Percentiles rank a stretch among this genome's conserved stretches.
These are phyloP conservation scores for Suhomyces kunorum DNA, from an alignment of 1,139 yeast species.

Conservation along the genomic window DNA sequence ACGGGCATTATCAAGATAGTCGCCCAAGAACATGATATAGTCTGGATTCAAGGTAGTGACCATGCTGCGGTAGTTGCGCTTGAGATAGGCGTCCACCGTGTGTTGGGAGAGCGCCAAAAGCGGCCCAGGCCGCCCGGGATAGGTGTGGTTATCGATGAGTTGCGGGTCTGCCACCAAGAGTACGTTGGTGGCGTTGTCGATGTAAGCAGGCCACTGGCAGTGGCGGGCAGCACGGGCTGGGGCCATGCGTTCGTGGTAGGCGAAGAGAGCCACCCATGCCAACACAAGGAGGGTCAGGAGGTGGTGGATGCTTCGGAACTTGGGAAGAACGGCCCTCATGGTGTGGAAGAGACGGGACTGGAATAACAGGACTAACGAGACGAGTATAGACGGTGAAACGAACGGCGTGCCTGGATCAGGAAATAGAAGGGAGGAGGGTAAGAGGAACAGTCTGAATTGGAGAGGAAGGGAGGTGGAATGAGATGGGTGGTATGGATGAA, in stretches of 20 bases:
- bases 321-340: conserved; percentile 17
- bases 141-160: conserved; percentile 48
- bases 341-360: no score
- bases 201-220: conserved; percentile 40
- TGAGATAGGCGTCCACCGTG: conserved; percentile 51
- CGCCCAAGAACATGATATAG: conserved; percentile 53
- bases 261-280: conserved; percentile 36
- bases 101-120: conserved; percentile 45
- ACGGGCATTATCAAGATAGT: conserved; percentile 55
- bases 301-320: conserved; percentile 31
- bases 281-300: conserved; percentile 19
- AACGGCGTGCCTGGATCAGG: background rate
- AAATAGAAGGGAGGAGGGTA: background rate
- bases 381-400: background rate
- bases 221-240: conserved; percentile 30
- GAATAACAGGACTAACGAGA: no score
- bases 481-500: no score
- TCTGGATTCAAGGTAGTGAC: conserved; percentile 43
- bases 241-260: conserved; percentile 35
- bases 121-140: conserved; percentile 46
- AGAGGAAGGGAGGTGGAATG: background rate
- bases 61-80: conserved; percentile 46
- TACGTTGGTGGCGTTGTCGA: conserved; percentile 21
- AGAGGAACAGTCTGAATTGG: no score
- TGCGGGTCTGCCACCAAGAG: conserved; percentile 50